phyloP scores from a whole-genome alignment of 352 stramenopile species.

The Pythium phragmiticola region DNA sequence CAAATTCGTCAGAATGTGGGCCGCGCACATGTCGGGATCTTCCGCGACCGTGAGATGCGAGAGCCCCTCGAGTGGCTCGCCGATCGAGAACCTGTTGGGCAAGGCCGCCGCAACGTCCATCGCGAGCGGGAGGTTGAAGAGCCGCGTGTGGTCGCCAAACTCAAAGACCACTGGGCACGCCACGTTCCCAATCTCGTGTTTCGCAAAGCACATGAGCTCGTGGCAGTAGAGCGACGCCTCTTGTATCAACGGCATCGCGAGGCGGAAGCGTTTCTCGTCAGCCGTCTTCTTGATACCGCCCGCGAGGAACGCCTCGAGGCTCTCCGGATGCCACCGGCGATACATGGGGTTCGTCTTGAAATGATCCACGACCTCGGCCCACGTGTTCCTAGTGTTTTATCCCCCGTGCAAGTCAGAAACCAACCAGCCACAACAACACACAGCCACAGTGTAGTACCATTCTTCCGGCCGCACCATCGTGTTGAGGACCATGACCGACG shows the following conservation, averaged over 20 bases:
- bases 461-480: slow-evolving; percentile 11
- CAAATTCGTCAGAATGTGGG: slow-evolving; percentile 15
- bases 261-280: slow-evolving; percentile 12
- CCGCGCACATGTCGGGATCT: slow-evolving; percentile 16
- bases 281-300: slow-evolving; percentile 13
- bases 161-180: slow-evolving; percentile 13
- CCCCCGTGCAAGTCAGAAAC: neutral
- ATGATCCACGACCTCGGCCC: slow-evolving; percentile 13
- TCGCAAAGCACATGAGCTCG: slow-evolving; percentile 4
- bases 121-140: slow-evolving; percentile 6
- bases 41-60: slow-evolving; percentile 20
- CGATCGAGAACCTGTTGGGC: neutral
- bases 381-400: slow-evolving; percentile 17
- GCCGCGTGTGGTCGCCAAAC: slow-evolving; percentile 15
- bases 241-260: slow-evolving; percentile 12
- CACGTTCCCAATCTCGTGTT: slow-evolving; percentile 7
- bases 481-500: slow-evolving; percentile 7
- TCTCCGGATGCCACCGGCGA: slow-evolving; percentile 17
- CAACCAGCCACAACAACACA: neutral
- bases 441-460: slow-evolving; percentile 3
- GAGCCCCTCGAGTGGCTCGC: slow-evolving; percentile 5
- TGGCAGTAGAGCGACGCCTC: slow-evolving; percentile 27
- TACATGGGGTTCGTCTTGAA: slow-evolving; percentile 12
- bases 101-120: neutral
- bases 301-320: slow-evolving; percentile 13